Base-by-base conservation (phyloP, 208 protist species). In the Leishmania tarentolae region DNA sequence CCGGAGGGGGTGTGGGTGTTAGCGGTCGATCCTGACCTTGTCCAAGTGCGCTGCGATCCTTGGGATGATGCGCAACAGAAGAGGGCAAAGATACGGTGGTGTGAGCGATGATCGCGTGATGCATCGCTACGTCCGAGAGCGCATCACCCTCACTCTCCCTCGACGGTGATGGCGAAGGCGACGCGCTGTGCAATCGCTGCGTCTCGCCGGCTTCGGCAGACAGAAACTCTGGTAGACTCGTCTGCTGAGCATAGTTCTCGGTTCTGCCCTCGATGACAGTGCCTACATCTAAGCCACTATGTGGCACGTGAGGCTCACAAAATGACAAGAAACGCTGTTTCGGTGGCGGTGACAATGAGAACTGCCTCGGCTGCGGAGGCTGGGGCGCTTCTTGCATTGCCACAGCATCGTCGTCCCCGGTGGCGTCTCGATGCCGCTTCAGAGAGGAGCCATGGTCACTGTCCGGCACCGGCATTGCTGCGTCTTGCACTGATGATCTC, bases 131-230 rank as follows among this genome's bases (percentile, higher is more conserved):
- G 42, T 11, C 42, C 65, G 8, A 28, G 68, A 72, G 8, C 28
- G 21, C 42, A 50, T 21, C 68, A 2, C 28, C 68, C 42, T 35
- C 68, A 5, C 42, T 8, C 42, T 19, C 42, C 9, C 31, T 3
- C 40, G 37, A 24, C n/a, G n/a, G 42, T n/a, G 35, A 37, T 15
- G 56, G 15, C 21, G 74, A 42, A 17, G 77, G 65, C 8, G 82
- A 79, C 56, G 81, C 75, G n/a, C 79, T 79, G 6, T 24, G 56
- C 46, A 86, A 75, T 9, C 75, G 83, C 75, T 86, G 83, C 35
- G 83, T 86, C 13, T 80, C 83, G 17, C 50, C 63, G 35, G 44
- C 68, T 46, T 37, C 59, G 40, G 63, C 71, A 44, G n/a, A 42
- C 2, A 74, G 56, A 24, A 75, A 28, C 50, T 69, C 77, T 6